Percentiles rank a stretch among this genome's conserved stretches.
Evolutionary conservation across 495 filamentous ascomycete species (phyloP).

Genomic region (Daldinia childiae): DNA sequence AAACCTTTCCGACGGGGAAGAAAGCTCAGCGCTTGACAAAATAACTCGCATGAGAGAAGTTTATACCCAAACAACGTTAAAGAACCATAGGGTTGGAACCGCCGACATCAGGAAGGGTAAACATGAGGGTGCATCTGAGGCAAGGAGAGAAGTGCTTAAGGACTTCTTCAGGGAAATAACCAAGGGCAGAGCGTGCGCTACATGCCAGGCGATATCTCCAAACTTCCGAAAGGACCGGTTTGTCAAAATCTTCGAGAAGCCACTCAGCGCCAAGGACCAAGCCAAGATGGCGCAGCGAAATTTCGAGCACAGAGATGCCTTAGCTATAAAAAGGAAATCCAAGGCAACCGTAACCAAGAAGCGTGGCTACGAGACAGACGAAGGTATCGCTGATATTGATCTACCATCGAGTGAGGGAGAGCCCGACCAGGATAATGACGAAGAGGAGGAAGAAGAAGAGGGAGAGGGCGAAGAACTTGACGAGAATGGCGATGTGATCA

Average conservation of each 20-base stretch:
- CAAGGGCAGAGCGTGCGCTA: slow-evolving; percentile 71
- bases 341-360: slow-evolving; percentile 47
- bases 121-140: slow-evolving; percentile 80
- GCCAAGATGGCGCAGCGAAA: slow-evolving; percentile 76
- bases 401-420: slow-evolving; percentile 59
- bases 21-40: slow-evolving; percentile 43
- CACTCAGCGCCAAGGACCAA: slow-evolving; percentile 73
- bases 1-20: slow-evolving; percentile 41
- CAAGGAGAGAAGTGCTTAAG: slow-evolving; percentile 77
- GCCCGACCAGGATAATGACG: slow-evolving; percentile 53
- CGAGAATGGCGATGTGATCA: slow-evolving; percentile 62
- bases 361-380: slow-evolving; percentile 58
- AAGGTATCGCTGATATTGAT: slow-evolving; percentile 76
- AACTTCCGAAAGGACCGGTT: slow-evolving; percentile 84
- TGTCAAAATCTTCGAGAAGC: slow-evolving; percentile 92
- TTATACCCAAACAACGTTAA: slow-evolving; percentile 75
- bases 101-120: slow-evolving; percentile 69
- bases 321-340: slow-evolving; percentile 47
- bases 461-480: slow-evolving; percentile 61
- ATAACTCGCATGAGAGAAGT: slow-evolving; percentile 71
- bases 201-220: slow-evolving; percentile 78
- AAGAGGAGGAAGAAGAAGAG: slow-evolving; percentile 48
- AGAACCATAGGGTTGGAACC: slow-evolving; percentile 60
- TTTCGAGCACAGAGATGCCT: slow-evolving; percentile 72
- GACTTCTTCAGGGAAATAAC: slow-evolving; percentile 78